phyloP scores from a whole-genome alignment of 2,329 filamentous ascomycete species.

The Reticulascus tulasneorum region DNA sequence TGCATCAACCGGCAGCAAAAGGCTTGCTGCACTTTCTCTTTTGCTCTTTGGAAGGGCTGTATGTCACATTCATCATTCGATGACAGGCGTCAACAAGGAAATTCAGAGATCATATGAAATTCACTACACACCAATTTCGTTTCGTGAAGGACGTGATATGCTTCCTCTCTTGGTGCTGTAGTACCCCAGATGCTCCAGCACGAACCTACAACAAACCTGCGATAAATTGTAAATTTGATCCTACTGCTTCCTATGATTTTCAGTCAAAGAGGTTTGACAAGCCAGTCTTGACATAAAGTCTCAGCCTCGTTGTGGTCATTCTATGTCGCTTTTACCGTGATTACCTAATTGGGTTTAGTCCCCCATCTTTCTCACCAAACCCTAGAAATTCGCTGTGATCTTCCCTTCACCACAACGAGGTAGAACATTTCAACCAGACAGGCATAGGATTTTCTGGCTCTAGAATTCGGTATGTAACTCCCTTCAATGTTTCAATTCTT shows the following conservation, averaged over 20 bases:
- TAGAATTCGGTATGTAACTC: constrained; percentile 34
- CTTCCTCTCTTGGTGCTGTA: too few species aligned
- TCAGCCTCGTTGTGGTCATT: too few species aligned
- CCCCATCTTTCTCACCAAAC: constrained; percentile 33
- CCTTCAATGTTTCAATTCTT: too few species aligned
- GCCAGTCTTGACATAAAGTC: too few species aligned
- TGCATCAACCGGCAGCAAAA: constrained; percentile 47
- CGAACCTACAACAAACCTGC: too few species aligned
- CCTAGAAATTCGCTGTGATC: constrained; percentile 40
- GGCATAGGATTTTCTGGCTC: constrained; percentile 26
- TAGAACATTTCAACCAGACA: constrained; percentile 16
- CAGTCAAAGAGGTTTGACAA: too few species aligned
- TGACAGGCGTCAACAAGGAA: constrained; percentile 66
- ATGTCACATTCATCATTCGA: constrained; percentile 58
- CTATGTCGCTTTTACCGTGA: too few species aligned
- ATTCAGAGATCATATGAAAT: constrained; percentile 47
- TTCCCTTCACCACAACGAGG: constrained; percentile 18
- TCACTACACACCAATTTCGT: too few species aligned
- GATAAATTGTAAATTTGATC: too few species aligned
- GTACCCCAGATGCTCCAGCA: too few species aligned
- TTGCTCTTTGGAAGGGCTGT: constrained; percentile 57
- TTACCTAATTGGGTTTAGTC: constrained; percentile 39
- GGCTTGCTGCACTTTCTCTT: constrained; percentile 58
- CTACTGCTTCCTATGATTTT: too few species aligned
- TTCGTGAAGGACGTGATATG: too few species aligned